A percentile compares a stretch with the other conserved stretches of the same genome.
phyloP scores from a whole-genome alignment of 129 eudicot genomes.

The Arctium lappa region DNA sequence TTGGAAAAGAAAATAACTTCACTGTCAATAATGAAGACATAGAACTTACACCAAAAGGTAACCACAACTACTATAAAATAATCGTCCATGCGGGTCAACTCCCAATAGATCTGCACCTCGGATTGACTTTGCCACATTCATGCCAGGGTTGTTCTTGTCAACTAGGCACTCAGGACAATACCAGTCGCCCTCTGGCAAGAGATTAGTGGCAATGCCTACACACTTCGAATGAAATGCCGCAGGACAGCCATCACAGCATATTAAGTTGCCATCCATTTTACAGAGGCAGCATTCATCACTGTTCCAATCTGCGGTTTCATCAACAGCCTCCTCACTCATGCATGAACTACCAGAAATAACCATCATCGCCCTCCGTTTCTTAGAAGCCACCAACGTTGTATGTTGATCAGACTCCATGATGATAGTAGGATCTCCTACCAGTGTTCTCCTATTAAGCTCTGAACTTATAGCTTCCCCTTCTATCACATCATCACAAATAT shows the following conservation, averaged over 20 bases:
- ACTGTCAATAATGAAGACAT: not conserved
- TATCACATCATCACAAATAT: slow-evolving; percentile 83
- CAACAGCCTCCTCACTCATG: slow-evolving; percentile 53
- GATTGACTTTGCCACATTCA: slow-evolving; percentile 43
- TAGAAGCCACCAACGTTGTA: slow-evolving; percentile 28
- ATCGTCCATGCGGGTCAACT: slow-evolving; percentile 65
- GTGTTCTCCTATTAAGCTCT: slow-evolving; percentile 64
- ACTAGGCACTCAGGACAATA: slow-evolving; percentile 89
- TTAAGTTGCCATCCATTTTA: slow-evolving; percentile 90
- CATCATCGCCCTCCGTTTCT: slow-evolving; percentile 37
- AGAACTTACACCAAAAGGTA: slow-evolving; percentile 89
- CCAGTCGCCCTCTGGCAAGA: slow-evolving; percentile 96
- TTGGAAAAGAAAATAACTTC: slow-evolving; percentile 4
- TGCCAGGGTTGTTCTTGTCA: slow-evolving; percentile 44
- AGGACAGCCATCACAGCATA: slow-evolving; percentile 98
- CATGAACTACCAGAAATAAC: slow-evolving; percentile 49
- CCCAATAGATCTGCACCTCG: slow-evolving; percentile 86
- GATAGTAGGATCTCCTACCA: slow-evolving; percentile 34
- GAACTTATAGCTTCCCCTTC: slow-evolving; percentile 66
- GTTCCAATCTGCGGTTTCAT: slow-evolving; percentile 66
- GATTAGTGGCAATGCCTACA: slow-evolving; percentile 65
- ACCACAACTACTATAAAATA: slow-evolving; percentile 70
- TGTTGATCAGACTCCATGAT: slow-evolving; percentile 40
- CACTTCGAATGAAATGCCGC: slow-evolving; percentile 91
- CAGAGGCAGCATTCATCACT: slow-evolving; percentile 92